These are phyloP conservation scores for Camellia oleifera DNA, from an alignment of 179 eudicot genomes.

Conservation along the genomic window DNA sequence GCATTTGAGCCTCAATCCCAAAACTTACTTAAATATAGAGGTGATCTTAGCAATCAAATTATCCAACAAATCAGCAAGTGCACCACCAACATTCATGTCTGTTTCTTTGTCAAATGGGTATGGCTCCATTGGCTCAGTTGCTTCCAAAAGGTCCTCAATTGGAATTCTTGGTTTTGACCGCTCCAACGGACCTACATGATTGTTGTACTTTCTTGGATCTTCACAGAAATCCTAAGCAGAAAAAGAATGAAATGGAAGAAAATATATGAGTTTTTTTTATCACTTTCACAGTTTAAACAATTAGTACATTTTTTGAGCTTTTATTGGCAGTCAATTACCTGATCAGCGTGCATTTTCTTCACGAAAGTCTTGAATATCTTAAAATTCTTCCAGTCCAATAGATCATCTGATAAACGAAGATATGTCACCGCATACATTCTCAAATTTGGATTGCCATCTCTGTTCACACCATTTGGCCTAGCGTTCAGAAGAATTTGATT, in stretches of 20 bases:
- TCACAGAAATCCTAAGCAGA: conserved; percentile 48
- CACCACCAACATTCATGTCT: conserved; percentile 68
- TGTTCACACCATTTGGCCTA: conserved; percentile 61
- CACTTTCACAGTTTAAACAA: not conserved
- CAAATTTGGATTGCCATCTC: conserved; percentile 39
- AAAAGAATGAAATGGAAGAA: not conserved
- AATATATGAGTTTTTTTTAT: not conserved
- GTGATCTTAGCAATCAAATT: conserved; percentile 23
- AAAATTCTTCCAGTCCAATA: conserved; percentile 44
- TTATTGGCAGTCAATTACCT: conserved; percentile 28
- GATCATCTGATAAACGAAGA: conserved; percentile 65
- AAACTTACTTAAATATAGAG: conserved; percentile 13
- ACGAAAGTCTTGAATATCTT: conserved; percentile 57
- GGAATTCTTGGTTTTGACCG: conserved; percentile 61
- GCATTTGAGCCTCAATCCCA: too few relatives aligned
- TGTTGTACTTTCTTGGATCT: conserved; percentile 43
- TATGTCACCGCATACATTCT: conserved; percentile 65
- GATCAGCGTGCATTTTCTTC: conserved; percentile 81
- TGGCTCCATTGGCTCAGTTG: conserved; percentile 55
- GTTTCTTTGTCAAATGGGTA: conserved; percentile 64
- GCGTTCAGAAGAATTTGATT: conserved; percentile 68
- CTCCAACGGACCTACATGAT: conserved; percentile 37
- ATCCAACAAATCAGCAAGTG: conserved; percentile 25
- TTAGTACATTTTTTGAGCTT: not conserved
- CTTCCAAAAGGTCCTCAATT: conserved; percentile 56